Evolutionary conservation across 2,329 filamentous ascomycete genomes (phyloP).

Genomic region (Penicillium corylophilum): DNA sequence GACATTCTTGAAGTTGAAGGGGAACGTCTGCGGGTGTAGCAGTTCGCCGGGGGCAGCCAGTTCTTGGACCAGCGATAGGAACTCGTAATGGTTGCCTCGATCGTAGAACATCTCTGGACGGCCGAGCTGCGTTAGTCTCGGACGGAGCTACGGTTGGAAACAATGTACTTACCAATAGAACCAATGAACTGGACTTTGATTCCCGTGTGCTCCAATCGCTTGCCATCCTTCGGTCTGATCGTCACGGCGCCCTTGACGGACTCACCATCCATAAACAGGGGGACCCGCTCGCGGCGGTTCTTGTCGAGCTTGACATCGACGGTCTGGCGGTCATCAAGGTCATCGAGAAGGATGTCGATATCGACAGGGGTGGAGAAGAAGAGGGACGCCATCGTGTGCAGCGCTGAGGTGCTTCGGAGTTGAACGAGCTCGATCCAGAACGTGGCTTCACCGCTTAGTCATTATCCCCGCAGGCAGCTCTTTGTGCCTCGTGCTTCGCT

Average conservation of each 20-base stretch:
- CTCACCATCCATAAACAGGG: constrained; percentile 96
- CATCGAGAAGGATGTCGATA: constrained; percentile 96
- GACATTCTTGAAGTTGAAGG: constrained; percentile 99
- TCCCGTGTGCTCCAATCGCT: constrained; percentile 93
- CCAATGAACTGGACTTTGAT: constrained; percentile 99
- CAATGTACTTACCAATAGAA: constrained; percentile 66
- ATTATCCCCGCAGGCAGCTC: constrained; percentile 13
- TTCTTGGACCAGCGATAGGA: constrained; percentile 94
- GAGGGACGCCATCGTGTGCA: constrained; percentile 80
- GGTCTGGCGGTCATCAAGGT: constrained; percentile 89
- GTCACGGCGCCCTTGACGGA: constrained; percentile 96
- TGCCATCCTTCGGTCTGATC: constrained; percentile 94
- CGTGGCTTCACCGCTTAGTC: constrained; percentile 23
- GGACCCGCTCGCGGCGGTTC: constrained; percentile 93
- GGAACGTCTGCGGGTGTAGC: constrained; percentile 96
- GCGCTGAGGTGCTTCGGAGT: constrained; percentile 10
- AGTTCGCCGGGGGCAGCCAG: constrained; percentile 95
- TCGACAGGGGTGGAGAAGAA: constrained; percentile 98
- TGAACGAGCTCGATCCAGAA: constrained; percentile 19
- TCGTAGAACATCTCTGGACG: constrained; percentile 96
- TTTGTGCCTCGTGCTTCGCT: background rate
- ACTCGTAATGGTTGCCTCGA: constrained; percentile 98
- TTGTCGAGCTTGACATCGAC: constrained; percentile 99
- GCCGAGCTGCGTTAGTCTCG: constrained; percentile 1
- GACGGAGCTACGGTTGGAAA: background rate